Base-by-base conservation (phyloP, 2,329 filamentous ascomycete genomes). In the Venturia asperata region DNA sequence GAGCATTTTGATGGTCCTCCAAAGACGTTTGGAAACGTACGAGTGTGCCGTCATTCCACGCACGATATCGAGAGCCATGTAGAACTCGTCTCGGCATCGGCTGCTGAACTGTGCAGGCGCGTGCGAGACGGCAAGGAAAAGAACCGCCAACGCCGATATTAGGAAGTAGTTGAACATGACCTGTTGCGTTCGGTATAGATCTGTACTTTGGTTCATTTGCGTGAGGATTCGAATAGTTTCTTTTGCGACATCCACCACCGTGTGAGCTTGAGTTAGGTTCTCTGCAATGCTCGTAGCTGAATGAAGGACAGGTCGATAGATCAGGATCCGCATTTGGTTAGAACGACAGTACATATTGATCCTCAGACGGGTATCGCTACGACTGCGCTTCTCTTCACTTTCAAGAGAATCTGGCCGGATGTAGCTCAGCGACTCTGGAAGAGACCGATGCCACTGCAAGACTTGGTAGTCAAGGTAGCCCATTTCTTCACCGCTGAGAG, bases 271-370 rank as follows among this genome's bases (percentile, higher is more conserved):
- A 5, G 80, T 77, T 62, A 87, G 82, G 72, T 96, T 88, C 66
- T 88, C 84, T 77, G 89, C 85, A 70, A 97, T 97, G 70, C 87
- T 92, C 15, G 86, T 89, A 3, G 90, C 86, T 21, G 89, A 93
- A 74, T 96, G 91, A 10, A 97, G 79, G 2, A 96, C 87, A 0
- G 92, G 92, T 0, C 91, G 90, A 74, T 95, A 92, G 37, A 97
- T 89, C 73, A 91, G 86, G 66, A 92, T 94, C 5, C 92, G 88
- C 77, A 96, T 90, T 78, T 96, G 92, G 71, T 96, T 97, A 52
- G 91, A 85, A 47, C 92, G 86, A 19, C 97, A 79, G 73, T 95
- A 94, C 21, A 94, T 87, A 74, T 94, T 86, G 60, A 97, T 87
- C 67, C 90, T 88, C 15, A 95, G 80, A 5, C 92, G 87, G 69